Evolutionary conservation across 2,329 filamentous ascomycete species (phyloP), one percentile per base, ranked within the genome.

Genomic region (Botrytis paeoniae): DNA sequence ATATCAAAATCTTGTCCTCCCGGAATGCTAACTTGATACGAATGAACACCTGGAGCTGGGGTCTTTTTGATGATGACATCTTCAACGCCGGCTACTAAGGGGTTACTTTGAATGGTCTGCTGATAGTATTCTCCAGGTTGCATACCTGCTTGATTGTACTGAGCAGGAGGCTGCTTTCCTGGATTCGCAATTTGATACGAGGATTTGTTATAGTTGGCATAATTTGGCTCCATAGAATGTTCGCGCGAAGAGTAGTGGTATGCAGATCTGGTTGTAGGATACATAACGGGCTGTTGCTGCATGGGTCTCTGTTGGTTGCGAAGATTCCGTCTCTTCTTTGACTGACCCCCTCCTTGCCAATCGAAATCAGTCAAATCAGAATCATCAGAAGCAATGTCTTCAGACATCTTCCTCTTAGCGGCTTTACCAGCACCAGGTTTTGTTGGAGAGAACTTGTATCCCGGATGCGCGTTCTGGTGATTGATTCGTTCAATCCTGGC

Each of bases 361-460:
- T 85, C 83, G 65, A 82, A 84, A 43, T 84, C 83, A n/a, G 85
- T 85, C 68, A 85, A 80, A 51, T 86, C 85, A 20, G 84, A 85
- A 8, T 82, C 79, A 10, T 83, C 80, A 37, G 77, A 84, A 45
- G 82, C 81, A 20, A 71, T 66, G 41, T 84, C 82, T 62, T 83
- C 82, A 9, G 78, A 77, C 35, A 77, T 73, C 75, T 87, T 88
- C 77, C 87, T 86, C 77, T 86, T 88, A 54, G 82, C 77, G 20
- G 79, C 80, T 69, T 85, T 83, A 25, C 85, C 82, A 66, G 74
- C 61, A 22, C 78, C 79, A 48, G 86, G 83, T 83, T 96, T 97
- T 78, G 91, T 91, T 2, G 95, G 95, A 3, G 93, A 92, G 83
- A 98, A 99, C 82, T 97, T 98, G 86, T 98, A 99, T 60, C 90